Conservation (phyloP, 805 yeast genomes). For the Lachancea lanzarotensis region DNA sequence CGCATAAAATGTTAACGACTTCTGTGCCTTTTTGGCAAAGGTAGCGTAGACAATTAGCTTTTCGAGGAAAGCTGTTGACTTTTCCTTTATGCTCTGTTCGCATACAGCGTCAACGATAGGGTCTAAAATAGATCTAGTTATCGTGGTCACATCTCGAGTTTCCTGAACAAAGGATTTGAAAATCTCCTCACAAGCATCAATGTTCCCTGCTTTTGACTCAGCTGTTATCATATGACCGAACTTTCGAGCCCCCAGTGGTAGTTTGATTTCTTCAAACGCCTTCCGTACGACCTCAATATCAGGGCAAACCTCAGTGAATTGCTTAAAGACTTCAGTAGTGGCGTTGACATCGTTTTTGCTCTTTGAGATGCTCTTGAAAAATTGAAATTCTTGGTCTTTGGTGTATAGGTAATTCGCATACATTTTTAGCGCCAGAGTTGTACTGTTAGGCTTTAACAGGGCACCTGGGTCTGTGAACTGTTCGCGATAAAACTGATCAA, state of each 20-base stretch:
- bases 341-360: conserved; percentile 14
- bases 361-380: conserved; percentile 17
- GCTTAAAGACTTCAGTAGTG: conserved; percentile 15
- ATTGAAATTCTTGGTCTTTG: conserved; percentile 13
- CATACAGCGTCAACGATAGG: conserved; percentile 20
- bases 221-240: conserved; percentile 22
- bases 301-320: conserved; percentile 19
- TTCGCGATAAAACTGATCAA: conserved; percentile 15
- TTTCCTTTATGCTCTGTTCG: conserved; percentile 13
- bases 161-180: conserved; percentile 19
- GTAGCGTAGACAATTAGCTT: conserved; percentile 16
- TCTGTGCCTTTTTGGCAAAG: conserved; percentile 15
- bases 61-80: conserved; percentile 11
- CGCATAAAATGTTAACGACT: conserved; percentile 9
- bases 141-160: conserved; percentile 1
- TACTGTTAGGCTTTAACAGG: conserved; percentile 13
- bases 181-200: conserved; percentile 19
- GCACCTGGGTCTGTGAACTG: conserved; percentile 11
- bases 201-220: conserved; percentile 21
- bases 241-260: conserved; percentile 17
- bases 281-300: conserved; percentile 17
- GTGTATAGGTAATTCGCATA: conserved; percentile 10
- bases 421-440: conserved; percentile 22
- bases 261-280: conserved; percentile 16
- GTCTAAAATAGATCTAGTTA: conserved; percentile 12